phyloP scores from a whole-genome alignment of 345 rosid species.

The Ceriops zippeliana region DNA sequence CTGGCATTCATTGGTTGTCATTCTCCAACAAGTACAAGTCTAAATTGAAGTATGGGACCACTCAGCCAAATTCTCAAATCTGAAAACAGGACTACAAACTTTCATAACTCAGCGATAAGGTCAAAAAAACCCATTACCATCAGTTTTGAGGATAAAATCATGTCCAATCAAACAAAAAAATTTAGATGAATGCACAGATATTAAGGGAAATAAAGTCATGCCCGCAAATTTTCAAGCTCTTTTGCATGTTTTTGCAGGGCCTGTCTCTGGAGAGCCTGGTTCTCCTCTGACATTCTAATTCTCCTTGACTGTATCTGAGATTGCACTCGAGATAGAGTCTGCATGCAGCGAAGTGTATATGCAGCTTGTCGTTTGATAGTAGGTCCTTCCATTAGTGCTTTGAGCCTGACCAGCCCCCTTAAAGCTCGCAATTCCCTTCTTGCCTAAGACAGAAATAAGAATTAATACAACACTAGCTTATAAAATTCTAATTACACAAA shows the following conservation, averaged over 20 bases:
- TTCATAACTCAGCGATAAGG: not conserved
- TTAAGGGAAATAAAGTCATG: slow-evolving; percentile 17
- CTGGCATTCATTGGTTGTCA: no score
- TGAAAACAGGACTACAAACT: not conserved
- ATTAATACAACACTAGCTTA: slow-evolving; percentile 5
- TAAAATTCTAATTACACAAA: not conserved
- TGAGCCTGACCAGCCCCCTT: slow-evolving; percentile 82
- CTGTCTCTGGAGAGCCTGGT: slow-evolving; percentile 85
- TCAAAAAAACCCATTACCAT: no score
- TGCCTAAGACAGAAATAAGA: slow-evolving; percentile 47
- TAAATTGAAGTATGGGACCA: not conserved
- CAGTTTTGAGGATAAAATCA: not conserved
- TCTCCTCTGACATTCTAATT: slow-evolving; percentile 83
- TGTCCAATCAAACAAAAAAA: not conserved
- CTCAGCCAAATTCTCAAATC: not conserved
- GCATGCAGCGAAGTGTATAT: slow-evolving; percentile 78
- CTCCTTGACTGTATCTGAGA: slow-evolving; percentile 79
- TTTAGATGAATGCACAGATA: not conserved
- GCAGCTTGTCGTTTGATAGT: slow-evolving; percentile 78
- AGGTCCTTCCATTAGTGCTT: slow-evolving; percentile 76
- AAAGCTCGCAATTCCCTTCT: slow-evolving; percentile 76
- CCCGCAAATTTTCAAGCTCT: slow-evolving; percentile 73
- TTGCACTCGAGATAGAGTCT: slow-evolving; percentile 81
- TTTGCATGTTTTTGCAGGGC: slow-evolving; percentile 84
- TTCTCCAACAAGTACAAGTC: not conserved